phyloP scores from a whole-genome alignment of 345 rosid species.

The Hibiscus mutabilis region DNA sequence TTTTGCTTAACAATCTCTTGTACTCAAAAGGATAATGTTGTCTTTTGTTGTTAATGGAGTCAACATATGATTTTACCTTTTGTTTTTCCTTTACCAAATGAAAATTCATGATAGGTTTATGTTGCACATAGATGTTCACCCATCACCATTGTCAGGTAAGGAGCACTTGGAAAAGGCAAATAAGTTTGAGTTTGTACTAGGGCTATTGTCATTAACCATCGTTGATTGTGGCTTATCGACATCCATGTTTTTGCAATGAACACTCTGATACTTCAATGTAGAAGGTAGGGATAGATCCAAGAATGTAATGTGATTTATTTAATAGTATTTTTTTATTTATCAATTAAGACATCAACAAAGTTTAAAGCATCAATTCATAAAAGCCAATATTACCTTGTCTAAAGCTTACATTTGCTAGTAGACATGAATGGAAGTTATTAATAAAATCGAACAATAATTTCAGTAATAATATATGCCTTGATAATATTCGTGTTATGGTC shows the following conservation, averaged over 20 bases:
- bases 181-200: conserved; percentile 59
- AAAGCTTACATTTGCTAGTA: neutral
- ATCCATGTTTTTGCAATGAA: neutral
- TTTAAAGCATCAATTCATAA: neutral
- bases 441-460: neutral
- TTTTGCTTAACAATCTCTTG: neutral
- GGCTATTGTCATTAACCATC: conserved; percentile 50
- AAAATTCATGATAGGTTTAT: neutral
- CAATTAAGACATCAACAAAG: neutral
- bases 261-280: neutral
- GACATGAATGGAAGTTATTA: neutral
- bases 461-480: neutral
- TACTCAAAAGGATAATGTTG: neutral
- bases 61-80: neutral
- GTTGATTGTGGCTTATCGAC: conserved; percentile 29
- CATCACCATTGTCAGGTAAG: conserved; percentile 39
- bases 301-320: conserved; percentile 6
- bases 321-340: neutral
- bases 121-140: conserved; percentile 23
- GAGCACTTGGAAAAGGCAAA: conserved; percentile 52
- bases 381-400: neutral
- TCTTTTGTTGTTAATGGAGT: too few species aligned
- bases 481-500: neutral
- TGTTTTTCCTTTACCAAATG: neutral
- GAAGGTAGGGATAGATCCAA: neutral